Conservation (phyloP, 371 early-diverging fungal species). For the Synchytrium microbalum region DNA sequence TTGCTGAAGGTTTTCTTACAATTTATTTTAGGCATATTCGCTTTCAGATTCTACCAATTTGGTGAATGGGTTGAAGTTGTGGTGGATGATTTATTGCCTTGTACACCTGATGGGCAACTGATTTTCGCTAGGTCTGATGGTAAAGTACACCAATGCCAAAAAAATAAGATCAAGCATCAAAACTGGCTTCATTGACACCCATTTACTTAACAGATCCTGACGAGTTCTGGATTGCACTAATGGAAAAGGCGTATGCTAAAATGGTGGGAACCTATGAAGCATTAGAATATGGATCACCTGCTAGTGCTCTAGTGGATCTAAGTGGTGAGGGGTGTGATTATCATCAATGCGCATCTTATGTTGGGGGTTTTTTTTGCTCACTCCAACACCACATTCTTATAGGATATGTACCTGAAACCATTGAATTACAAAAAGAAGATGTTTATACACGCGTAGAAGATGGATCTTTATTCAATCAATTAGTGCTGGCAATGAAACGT, state of each 20-base stretch:
- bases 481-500: not conserved
- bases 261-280: slow-evolving; percentile 43
- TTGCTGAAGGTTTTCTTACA: too few species aligned
- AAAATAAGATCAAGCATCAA: too few species aligned
- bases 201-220: slow-evolving; percentile 24
- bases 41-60: slow-evolving; percentile 43
- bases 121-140: slow-evolving; percentile 38
- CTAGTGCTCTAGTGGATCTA: slow-evolving; percentile 43
- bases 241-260: slow-evolving; percentile 58
- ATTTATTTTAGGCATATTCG: slow-evolving; percentile 45
- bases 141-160: slow-evolving; percentile 2
- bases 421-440: slow-evolving; percentile 5
- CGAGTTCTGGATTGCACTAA: slow-evolving; percentile 48
- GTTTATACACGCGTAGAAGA: not conserved
- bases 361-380: not conserved
- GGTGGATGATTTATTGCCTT: slow-evolving; percentile 48
- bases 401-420: slow-evolving; percentile 21
- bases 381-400: not conserved
- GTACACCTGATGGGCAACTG: slow-evolving; percentile 25
- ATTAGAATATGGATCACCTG: slow-evolving; percentile 28
- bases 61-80: slow-evolving; percentile 56
- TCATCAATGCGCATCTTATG: slow-evolving; percentile 9
- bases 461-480: not conserved
- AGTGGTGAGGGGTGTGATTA: slow-evolving; percentile 29
- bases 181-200: too few species aligned